Base-by-base conservation (phyloP, 768 basidiomycete genomes). In the Omphalotus guepiniiformis region DNA sequence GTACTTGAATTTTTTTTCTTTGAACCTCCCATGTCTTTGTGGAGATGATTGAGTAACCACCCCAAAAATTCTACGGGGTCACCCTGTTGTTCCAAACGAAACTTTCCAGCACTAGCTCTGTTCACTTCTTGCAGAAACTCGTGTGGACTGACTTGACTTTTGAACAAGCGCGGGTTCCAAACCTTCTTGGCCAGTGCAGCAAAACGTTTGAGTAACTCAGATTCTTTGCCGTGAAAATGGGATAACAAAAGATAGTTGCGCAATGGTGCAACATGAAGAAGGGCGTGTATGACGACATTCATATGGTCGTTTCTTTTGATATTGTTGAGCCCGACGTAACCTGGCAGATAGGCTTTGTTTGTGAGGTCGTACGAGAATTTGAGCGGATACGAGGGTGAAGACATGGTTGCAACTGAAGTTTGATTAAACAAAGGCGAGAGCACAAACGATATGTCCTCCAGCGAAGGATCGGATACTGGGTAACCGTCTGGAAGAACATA, bases 401-500 rank as follows among this genome's bases (percentile, higher is more conserved):
- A 80, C 11, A 88, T 67, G 11, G 68, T 72, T 28, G 75, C 64
- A 52, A 83, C 75, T 25, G 79, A 74, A 16, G 63, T 62, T 25
- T 61, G 66, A n/a, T 82, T 85, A 70, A 96, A 99, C n/a, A 78
- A 76, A 7, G 96, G 96, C 19, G 83, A 75, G 22, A 99, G 78
- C 40, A 97, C 92, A 60, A 83, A 88, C 23, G 93, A 74, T 50
- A 99, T 97, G 65, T 98, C 96, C 63, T 93, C 88, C 50, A 99
- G 72, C 15, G 95, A 97, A 26, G 96, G 95, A 68, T 99, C 96
- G 16, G 91, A 88, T 47, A 99, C 96, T 21, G 73, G 86, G 68
- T 99, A 99, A 28, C 93, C 93, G 67, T 99, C 96, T 42, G 96
- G 96, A 12, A 99, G 78, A 27, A 99, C 88, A 63, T 93, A 98